Evolutionary conservation across 169 alveolate species (phyloP), one percentile per base, ranked within the genome.

Genomic region (Plasmodium inui): DNA sequence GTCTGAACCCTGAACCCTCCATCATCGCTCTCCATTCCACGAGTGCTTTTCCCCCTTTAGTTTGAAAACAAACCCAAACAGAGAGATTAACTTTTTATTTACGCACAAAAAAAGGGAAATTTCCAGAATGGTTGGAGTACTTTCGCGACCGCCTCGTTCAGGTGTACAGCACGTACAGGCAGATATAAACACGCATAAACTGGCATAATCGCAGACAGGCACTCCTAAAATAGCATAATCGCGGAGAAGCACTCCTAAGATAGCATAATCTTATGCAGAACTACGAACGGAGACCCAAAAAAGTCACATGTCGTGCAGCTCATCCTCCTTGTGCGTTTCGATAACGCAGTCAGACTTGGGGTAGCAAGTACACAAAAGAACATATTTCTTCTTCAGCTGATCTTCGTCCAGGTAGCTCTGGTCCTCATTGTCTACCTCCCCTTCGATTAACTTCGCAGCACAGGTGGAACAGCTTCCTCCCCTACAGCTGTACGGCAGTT

Each of bases 401-500:
- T 93, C 92, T 71, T 96, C 98, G 37, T 92, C 96, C 72, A 97
- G 83, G 84, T 96, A 97, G 82, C 97, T 96, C 83, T 97, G 98
- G 50, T 97, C 98, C 0, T 92, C 95, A 83, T 96, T 97, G 92
- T 96, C 97, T 0, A 97, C 96, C 32, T 92, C 86, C 6, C 98
- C 98, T 57, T 82, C 83, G 39, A 96, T 79, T 83, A 97, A 83
- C 84, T 95, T 96, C 30, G 97, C 98, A 39, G 98, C 97, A 85
- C 98, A 97, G 19, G 98, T 97, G 50, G 98, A 96, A 95, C 98
- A 97, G 73, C 98, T 95, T 14, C 98, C 98, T 1, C 98, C 98
- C 14, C 98, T 92, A 83, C 98, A 97, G 57, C 98, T 96, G 92
- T 96, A 97, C 22, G 98, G 98, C 61, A 97, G 95, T 41, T 97